phyloP scores from a whole-genome alignment of 805 yeast genomes.

The Starmerella geochares region DNA sequence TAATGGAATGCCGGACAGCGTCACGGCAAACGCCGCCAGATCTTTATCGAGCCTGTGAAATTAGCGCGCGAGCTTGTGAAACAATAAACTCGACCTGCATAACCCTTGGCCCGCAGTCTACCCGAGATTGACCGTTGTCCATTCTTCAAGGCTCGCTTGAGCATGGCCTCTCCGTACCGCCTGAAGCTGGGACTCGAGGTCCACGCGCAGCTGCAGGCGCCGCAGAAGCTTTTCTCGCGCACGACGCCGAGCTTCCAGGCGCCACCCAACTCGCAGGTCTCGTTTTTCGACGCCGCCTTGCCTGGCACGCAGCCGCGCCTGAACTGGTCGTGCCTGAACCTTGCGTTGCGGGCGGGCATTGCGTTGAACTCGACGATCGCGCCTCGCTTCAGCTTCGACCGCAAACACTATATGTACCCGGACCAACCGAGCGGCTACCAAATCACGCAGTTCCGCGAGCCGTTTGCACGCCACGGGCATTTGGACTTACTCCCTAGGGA shows the following conservation, averaged over 20 bases:
- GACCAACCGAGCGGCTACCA: slow-evolving; percentile 97
- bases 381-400: slow-evolving; percentile 58
- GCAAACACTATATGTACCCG: slow-evolving; percentile 92
- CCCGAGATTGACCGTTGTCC: not conserved
- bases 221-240: slow-evolving; percentile 63
- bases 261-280: slow-evolving; percentile 57
- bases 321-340: slow-evolving; percentile 60
- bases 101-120: not conserved
- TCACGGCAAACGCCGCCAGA: too few relatives aligned
- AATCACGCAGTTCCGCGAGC: slow-evolving; percentile 78
- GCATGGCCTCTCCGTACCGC: slow-evolving; percentile 20
- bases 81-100: not conserved
- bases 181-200: slow-evolving; percentile 85
- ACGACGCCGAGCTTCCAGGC: slow-evolving; percentile 31
- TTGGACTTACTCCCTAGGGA: slow-evolving; percentile 46
- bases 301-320: slow-evolving; percentile 89
- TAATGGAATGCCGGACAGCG: too few relatives aligned
- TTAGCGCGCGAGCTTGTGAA: too few relatives aligned
- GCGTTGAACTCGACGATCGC: slow-evolving; percentile 56
- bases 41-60: too few relatives aligned
- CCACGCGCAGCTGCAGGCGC: slow-evolving; percentile 77
- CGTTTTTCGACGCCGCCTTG: slow-evolving; percentile 71
- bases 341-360: slow-evolving; percentile 62
- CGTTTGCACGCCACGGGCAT: slow-evolving; percentile 62
- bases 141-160: not conserved